Conservation (phyloP, 176 grass and related monocot genomes). For the Carex littledalei region DNA sequence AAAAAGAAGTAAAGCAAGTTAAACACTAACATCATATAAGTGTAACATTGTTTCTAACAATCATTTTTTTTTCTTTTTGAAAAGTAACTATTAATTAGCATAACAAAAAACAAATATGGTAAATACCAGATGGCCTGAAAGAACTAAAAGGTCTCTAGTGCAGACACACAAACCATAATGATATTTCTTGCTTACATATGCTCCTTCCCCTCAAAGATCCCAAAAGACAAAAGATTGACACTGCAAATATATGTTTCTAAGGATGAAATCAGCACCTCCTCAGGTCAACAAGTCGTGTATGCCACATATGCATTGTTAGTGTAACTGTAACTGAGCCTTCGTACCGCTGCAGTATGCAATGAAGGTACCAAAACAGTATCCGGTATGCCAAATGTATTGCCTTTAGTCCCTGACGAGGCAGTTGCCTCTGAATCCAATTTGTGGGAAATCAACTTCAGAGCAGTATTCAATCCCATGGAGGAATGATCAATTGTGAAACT, state of each 20-base stretch:
- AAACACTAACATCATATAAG: background rate
- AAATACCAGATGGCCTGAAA: background rate
- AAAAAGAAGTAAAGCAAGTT: background rate
- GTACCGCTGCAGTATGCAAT: conserved; percentile 27
- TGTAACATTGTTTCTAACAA: background rate
- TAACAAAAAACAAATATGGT: background rate
- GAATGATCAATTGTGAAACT: conserved; percentile 44
- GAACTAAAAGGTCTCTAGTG: background rate
- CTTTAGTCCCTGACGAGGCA: background rate
- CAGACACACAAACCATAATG: background rate
- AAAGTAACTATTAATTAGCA: background rate
- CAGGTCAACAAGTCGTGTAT: conserved; percentile 27
- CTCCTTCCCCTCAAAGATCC: background rate
- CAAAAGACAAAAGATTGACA: background rate
- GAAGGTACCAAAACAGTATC: conserved; percentile 31
- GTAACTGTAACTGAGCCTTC: conserved; percentile 48
- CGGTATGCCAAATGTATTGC: conserved; percentile 28
- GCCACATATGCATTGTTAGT: conserved; percentile 31
- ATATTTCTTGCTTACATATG: background rate
- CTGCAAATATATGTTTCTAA: background rate
- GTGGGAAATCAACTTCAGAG: conserved; percentile 29
- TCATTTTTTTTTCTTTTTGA: background rate
- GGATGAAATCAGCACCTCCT: background rate
- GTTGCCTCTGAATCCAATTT: background rate
- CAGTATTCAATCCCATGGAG: conserved; percentile 49